phyloP scores from a whole-genome alignment of 768 basidiomycete species.

The Mycena maculata region DNA sequence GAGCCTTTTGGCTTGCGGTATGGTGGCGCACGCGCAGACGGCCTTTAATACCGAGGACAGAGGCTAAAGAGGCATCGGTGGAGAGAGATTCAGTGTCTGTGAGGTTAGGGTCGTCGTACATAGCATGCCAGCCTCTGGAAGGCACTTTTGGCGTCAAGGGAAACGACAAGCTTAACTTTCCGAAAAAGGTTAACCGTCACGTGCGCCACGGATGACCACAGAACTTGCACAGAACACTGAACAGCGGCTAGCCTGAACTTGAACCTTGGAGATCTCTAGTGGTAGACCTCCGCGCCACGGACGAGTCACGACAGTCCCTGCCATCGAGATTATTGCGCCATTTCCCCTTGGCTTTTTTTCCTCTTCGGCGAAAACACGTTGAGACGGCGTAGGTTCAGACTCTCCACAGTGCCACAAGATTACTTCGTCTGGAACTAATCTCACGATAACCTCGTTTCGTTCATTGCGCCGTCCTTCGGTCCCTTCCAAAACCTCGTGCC shows the following conservation, averaged over 20 bases:
- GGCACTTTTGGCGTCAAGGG: neutral
- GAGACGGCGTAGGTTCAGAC: too few relatives aligned
- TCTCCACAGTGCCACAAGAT: too few relatives aligned
- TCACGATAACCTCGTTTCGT: neutral
- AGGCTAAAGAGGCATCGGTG: conserved; percentile 53
- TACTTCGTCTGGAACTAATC: too few relatives aligned
- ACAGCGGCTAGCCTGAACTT: too few relatives aligned
- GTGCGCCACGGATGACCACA: neutral
- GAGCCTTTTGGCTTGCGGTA: conserved; percentile 74
- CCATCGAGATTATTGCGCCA: too few relatives aligned
- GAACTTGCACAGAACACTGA: too few relatives aligned
- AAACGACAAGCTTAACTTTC: neutral
- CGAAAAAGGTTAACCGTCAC: neutral
- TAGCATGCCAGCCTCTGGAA: conserved; percentile 27
- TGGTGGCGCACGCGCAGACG: conserved; percentile 74
- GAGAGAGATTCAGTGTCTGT: conserved; percentile 46
- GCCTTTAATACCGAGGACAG: conserved; percentile 72
- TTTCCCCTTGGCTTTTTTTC: too few relatives aligned
- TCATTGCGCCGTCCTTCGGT: conserved; percentile 12
- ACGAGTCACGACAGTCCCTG: too few relatives aligned
- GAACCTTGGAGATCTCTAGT: too few relatives aligned
- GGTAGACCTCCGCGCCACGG: too few relatives aligned
- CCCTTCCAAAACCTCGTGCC: conserved; percentile 22
- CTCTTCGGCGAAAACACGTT: too few relatives aligned
- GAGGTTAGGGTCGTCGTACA: conserved; percentile 50